phyloP scores from a whole-genome alignment of 306 rosid species.

The Coriaria nepalensis region DNA sequence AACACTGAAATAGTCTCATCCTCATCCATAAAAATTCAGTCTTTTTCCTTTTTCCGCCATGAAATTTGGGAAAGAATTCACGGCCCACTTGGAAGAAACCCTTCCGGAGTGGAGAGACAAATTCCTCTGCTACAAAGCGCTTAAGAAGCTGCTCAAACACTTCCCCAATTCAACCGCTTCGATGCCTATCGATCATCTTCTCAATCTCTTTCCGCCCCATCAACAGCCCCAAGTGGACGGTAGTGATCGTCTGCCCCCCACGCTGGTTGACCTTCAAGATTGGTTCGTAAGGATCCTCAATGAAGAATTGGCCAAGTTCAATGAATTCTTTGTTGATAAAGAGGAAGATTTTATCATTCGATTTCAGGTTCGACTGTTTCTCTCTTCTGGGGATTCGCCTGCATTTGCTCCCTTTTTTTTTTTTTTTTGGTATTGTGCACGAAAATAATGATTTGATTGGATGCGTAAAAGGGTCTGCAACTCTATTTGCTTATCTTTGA shows the following conservation, averaged over 20 bases:
- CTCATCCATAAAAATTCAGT: background rate
- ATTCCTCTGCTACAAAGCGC: constrained; percentile 77
- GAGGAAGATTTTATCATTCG: constrained; percentile 89
- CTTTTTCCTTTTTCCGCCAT: constrained; percentile 16
- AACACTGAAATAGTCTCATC: no score
- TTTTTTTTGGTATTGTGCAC: no score
- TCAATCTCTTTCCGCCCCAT: constrained; percentile 14
- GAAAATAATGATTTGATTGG: no score
- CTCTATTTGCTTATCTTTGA: no score
- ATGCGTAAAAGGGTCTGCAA: no score
- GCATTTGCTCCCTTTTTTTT: no score
- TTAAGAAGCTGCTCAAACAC: constrained; percentile 68
- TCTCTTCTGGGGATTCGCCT: background rate
- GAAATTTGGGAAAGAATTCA: constrained; percentile 95
- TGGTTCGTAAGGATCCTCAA: constrained; percentile 71
- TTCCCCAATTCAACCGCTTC: constrained; percentile 10
- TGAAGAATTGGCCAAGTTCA: constrained; percentile 74
- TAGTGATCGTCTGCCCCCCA: background rate
- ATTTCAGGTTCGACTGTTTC: constrained; percentile 56
- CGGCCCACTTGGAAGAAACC: constrained; percentile 73
- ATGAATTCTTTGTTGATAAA: constrained; percentile 73
- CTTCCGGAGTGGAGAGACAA: constrained; percentile 98
- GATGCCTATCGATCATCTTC: constrained; percentile 8
- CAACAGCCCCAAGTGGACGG: background rate
- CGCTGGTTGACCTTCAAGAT: constrained; percentile 32